Evolutionary conservation across 116 monocot genomes (phyloP).

Genomic region (Thalassia testudinum): DNA sequence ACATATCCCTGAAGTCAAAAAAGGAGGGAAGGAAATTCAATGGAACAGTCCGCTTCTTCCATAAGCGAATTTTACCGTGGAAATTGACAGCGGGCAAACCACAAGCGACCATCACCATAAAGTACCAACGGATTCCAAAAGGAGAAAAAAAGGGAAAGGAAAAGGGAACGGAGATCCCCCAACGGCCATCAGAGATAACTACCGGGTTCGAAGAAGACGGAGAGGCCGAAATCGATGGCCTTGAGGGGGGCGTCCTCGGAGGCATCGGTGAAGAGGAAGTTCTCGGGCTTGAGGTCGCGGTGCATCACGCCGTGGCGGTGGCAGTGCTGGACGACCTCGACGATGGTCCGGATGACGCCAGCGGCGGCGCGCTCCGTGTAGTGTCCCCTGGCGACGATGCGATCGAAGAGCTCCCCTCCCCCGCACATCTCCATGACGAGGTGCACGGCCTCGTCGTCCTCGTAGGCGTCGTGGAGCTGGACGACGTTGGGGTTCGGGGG

Average conservation of each 20-base stretch:
- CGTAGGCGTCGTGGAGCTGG: slow-evolving; percentile 32
- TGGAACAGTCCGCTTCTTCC: no score
- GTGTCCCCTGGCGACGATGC: slow-evolving; percentile 57
- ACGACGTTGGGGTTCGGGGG: slow-evolving; percentile 53
- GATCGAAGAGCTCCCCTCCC: slow-evolving; percentile 71
- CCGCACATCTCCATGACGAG: slow-evolving; percentile 72
- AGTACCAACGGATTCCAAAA: no score
- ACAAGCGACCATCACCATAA: no score
- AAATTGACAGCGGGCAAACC: no score
- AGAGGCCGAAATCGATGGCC: slow-evolving; percentile 70
- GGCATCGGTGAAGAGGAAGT: slow-evolving; percentile 44
- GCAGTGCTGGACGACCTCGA: slow-evolving; percentile 52
- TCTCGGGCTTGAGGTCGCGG: slow-evolving; percentile 74
- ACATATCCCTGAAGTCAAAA: no score
- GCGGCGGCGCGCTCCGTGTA: slow-evolving; percentile 65
- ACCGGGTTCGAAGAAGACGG: slow-evolving; percentile 64
- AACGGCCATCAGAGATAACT: neutral
- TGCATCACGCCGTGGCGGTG: slow-evolving; percentile 61
- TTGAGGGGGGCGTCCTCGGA: slow-evolving; percentile 43
- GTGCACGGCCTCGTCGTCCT: slow-evolving; percentile 57
- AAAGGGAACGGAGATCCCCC: no score
- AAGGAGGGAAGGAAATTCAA: no score
- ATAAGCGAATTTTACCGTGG: no score
- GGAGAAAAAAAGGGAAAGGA: no score
- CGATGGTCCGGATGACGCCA: slow-evolving; percentile 29